Evolutionary conservation across 2,329 filamentous ascomycete genomes (phyloP), one percentile per base, ranked within the genome.

Genomic region (Cadophora gregata): DNA sequence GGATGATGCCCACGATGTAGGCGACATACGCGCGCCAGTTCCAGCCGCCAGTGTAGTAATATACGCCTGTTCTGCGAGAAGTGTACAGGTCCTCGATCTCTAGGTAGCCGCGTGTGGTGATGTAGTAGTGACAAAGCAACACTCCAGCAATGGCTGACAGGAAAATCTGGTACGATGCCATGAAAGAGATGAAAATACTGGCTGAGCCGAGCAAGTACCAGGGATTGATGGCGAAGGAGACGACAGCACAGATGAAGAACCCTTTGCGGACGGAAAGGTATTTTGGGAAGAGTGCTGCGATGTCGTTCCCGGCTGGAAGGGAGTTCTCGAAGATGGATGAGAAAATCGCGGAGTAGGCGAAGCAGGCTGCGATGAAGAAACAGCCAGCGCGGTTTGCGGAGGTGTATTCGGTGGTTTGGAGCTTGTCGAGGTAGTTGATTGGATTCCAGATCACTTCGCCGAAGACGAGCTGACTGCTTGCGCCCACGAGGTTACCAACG

Each of bases 281-380:
- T 67, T 76, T 77, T 1, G 80, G 80, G 29, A 78, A 73, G 0
- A 81, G 69, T 1, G 78, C 77, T 2, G 78, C 77, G 24, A 78
- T 78, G 51, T 80, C 77, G 21, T 78, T 79, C 33, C 79, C 80
- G 6, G 79, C 79, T 24, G 79, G 77, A 3, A 81, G 73, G 4
- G 76, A 79, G 62, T 81, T 81, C 60, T 80, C 79, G n/a, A 81
- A 80, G 31, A 84, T 81, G 6, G 78, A 73, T 25, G 72, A 78
- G 65, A 82, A 81, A 29, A 84, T 77, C 0, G 78, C 75, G 4
- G 79, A 79, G 65, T 82, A 83, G 0, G 79, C 73, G 53, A 83
- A 81, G 16, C 76, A 78, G 1, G 77, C 75, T 0, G 80, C 74
- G 33, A 82, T 79, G 66, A 83, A 81, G 42, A 80, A 79, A 55